Percentiles rank a stretch among this genome's conserved stretches.
Conservation (phyloP, 1,284 basidiomycete genomes). For the Trichosporon coremiiforme region DNA sequence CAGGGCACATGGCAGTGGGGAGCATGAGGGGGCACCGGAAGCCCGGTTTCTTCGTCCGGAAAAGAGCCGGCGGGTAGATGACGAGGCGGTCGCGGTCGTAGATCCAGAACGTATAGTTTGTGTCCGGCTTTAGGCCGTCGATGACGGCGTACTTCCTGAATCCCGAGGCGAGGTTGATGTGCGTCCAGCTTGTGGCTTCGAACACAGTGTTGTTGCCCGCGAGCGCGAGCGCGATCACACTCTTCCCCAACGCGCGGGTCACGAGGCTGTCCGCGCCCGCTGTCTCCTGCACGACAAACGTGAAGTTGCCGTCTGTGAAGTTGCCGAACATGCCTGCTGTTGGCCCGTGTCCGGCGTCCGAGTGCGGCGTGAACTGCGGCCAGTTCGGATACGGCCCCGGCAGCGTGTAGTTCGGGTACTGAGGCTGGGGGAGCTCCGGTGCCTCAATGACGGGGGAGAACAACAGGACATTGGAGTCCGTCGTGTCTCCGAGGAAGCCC, state of each 20-base stretch:
- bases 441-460: conserved; percentile 68
- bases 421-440: conserved; percentile 57
- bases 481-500: conserved; percentile 72
- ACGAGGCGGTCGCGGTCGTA: conserved; percentile 29
- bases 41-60: conserved; percentile 53
- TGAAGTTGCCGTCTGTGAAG: conserved; percentile 57
- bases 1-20: conserved; percentile 72
- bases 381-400: conserved; percentile 63
- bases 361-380: conserved; percentile 43
- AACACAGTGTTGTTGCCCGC: conserved; percentile 11
- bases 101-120: conserved; percentile 54
- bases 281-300: conserved; percentile 50
- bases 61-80: conserved; percentile 48
- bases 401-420: conserved; percentile 79
- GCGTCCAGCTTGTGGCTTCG: conserved; percentile 42
- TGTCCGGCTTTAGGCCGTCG: conserved; percentile 35
- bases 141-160: conserved; percentile 44
- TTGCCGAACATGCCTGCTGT: conserved; percentile 15
- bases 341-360: neutral
- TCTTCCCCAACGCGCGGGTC: neutral
- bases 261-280: conserved; percentile 3
- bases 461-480: conserved; percentile 70
- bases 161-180: conserved; percentile 39
- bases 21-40: conserved; percentile 74
- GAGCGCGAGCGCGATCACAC: neutral